These are phyloP conservation scores for Talaromyces sp. DNA, from an alignment of 2,329 filamentous ascomycete species.

Conservation along the genomic window DNA sequence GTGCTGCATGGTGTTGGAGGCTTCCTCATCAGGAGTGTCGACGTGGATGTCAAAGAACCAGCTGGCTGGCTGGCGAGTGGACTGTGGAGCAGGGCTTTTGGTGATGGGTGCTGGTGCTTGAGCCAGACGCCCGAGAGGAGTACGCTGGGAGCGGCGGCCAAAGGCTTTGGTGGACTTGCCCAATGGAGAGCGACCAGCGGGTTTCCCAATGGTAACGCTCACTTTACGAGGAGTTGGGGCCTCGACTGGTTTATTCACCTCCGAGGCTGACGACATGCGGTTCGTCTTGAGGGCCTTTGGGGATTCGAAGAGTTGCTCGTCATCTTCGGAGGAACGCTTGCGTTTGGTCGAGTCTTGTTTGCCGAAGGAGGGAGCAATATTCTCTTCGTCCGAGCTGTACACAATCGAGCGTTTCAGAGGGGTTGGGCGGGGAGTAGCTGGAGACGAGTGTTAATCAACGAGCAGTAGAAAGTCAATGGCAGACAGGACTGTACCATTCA, in stretches of 20 bases:
- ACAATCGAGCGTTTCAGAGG: slow-evolving; percentile 26
- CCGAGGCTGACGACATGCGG: slow-evolving; percentile 23
- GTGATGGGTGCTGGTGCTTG: background rate
- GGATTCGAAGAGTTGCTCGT: slow-evolving; percentile 23
- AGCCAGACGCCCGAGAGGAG: slow-evolving; percentile 53
- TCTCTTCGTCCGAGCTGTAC: slow-evolving; percentile 48
- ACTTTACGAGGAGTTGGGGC: slow-evolving; percentile 39
- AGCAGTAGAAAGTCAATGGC: background rate
- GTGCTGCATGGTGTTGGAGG: slow-evolving; percentile 90
- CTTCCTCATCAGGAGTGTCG: slow-evolving; percentile 83
- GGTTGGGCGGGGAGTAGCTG: slow-evolving; percentile 1
- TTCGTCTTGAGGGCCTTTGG: slow-evolving; percentile 51
- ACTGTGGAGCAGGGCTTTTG: slow-evolving; percentile 16
- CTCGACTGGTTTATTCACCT: slow-evolving; percentile 15
- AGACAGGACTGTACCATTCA: slow-evolving; percentile 4
- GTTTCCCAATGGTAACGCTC: slow-evolving; percentile 55
- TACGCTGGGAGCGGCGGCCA: slow-evolving; percentile 61
- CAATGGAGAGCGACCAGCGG: slow-evolving; percentile 76
- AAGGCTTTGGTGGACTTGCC: slow-evolving; percentile 62
- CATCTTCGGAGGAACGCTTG: slow-evolving; percentile 30
- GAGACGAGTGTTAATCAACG: background rate
- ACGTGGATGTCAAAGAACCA: slow-evolving; percentile 97
- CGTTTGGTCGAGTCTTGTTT: slow-evolving; percentile 45
- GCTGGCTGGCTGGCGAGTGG: slow-evolving; percentile 37
- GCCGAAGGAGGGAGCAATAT: slow-evolving; percentile 49